Evolutionary conservation across 148 eudicot genomes (phyloP), one percentile per base, ranked within the genome.

Genomic region (Rhododendron kiyosumense): DNA sequence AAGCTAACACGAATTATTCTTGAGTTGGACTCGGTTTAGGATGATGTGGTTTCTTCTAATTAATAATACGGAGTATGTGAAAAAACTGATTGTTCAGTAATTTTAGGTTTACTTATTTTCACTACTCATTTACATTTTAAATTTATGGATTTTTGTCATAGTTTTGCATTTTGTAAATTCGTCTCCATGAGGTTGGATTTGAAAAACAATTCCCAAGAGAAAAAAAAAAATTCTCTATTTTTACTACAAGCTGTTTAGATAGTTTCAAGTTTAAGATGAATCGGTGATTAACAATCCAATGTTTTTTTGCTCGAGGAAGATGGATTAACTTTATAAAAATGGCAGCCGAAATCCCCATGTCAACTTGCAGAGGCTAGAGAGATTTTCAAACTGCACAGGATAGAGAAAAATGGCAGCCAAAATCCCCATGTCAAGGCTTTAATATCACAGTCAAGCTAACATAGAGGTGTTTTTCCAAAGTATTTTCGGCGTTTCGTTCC

Each of bases 341-440:
- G 43, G 43, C 43, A 41, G 41, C 41, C 41, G 46, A 36, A 83
- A 63, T n/a, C 93, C 77, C 41, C 41, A 38, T 38, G 98, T 97
- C 87, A 96, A 32, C 34, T 32, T 32, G 34, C 34, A 32, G 34
- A 32, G 34, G 34, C 34, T 32, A 32, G 34, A 96, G 85, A 96
- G 86, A 96, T 96, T 48, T 93, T 95, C 86, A 96, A 94, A 78
- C 92, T 96, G 28, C 92, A 92, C 5, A 90, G 85, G 49, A 92
- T 87, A 85, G 89, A 86, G 49, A 90, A 78, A 15, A 36, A 36
- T 15, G 73, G 49, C 14, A 71, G 41, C 69, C 59, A 63, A 36
- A 83, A 63, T 30, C 93, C 73, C 41, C 41, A 38, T 38, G 26
- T 52, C 87, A 34, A 71, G 83, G 34, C 87, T 91, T 41, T 6